A percentile compares a stretch with the other conserved stretches of the same genome.
These are phyloP conservation scores for Tulasnella calospora DNA, from an alignment of 768 basidiomycete genomes.

Conservation along the genomic window DNA sequence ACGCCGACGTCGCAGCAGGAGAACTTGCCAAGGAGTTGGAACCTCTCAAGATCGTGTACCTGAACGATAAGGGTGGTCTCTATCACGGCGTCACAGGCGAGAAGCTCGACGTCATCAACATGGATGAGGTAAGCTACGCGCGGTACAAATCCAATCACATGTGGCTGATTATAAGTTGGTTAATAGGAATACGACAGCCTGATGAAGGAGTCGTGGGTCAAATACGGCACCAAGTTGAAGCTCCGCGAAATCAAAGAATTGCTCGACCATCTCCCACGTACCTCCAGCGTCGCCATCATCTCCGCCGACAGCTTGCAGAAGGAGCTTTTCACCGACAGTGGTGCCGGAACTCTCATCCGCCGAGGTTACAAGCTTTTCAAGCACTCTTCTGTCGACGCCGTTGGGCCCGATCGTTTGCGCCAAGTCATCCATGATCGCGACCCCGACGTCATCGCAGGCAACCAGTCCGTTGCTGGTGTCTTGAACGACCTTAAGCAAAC, in stretches of 20 bases:
- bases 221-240: conserved; percentile 98
- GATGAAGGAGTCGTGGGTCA: conserved; percentile 99
- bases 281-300: conserved; percentile 98
- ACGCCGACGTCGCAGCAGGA: conserved; percentile 96
- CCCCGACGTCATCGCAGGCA: conserved; percentile 78
- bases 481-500: conserved; percentile 73
- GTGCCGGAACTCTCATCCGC: conserved; percentile 96
- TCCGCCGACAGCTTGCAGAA: conserved; percentile 88
- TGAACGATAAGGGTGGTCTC: conserved; percentile 97
- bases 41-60: conserved; percentile 96
- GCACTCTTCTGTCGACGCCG: conserved; percentile 68
- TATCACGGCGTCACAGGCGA: conserved; percentile 97
- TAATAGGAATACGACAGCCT: conserved; percentile 86
- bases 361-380: conserved; percentile 98
- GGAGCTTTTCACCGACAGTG: conserved; percentile 97
- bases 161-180: not conserved
- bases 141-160: not conserved
- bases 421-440: conserved; percentile 94
- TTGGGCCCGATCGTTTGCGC: conserved; percentile 91
- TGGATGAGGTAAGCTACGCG: conserved; percentile 70
- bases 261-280: conserved; percentile 93
- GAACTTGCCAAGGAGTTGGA: conserved; percentile 97
- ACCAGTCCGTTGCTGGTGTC: conserved; percentile 80
- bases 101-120: conserved; percentile 92
- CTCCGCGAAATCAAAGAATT: conserved; percentile 99